phyloP scores from a whole-genome alignment of 495 filamentous ascomycete genomes.

The Tuber indicum region DNA sequence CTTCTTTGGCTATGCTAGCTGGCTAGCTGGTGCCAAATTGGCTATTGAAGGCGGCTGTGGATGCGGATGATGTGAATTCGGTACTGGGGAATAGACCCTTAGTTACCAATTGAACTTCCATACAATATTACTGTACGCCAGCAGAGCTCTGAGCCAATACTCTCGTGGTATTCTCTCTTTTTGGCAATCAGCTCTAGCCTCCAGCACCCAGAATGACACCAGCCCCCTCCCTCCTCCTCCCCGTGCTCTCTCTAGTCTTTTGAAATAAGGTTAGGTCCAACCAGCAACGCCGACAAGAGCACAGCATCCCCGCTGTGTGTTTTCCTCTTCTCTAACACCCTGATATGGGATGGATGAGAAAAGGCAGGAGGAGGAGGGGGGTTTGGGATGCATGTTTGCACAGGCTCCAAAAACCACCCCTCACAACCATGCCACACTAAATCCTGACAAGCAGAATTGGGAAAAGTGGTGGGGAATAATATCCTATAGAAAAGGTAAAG shows the following conservation, averaged over 20 bases:
- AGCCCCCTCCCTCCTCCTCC: neutral
- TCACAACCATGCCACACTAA: neutral
- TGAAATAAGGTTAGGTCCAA: neutral
- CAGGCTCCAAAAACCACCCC: neutral
- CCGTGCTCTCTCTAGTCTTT: neutral
- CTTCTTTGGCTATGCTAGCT: neutral
- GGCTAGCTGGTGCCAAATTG: neutral
- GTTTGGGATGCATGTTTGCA: neutral
- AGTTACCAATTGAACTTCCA: neutral
- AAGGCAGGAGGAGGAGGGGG: neutral
- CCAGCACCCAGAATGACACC: neutral
- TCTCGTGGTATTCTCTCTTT: neutral
- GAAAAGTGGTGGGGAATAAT: slow-evolving; percentile 19
- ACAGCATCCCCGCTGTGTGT: neutral
- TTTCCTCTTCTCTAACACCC: neutral
- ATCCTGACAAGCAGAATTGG: slow-evolving; percentile 33
- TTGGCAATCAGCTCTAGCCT: neutral
- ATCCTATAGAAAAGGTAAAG: neutral
- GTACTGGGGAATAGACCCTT: neutral
- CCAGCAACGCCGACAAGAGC: neutral
- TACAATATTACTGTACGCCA: neutral
- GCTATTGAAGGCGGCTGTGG: slow-evolving; percentile 1
- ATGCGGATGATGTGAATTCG: neutral
- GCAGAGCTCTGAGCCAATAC: neutral
- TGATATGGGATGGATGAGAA: neutral